A percentile compares a stretch with the other conserved stretches of the same genome.
phyloP scores from a whole-genome alignment of 2,329 filamentous ascomycete genomes.

The Erysiphe pulchra region DNA sequence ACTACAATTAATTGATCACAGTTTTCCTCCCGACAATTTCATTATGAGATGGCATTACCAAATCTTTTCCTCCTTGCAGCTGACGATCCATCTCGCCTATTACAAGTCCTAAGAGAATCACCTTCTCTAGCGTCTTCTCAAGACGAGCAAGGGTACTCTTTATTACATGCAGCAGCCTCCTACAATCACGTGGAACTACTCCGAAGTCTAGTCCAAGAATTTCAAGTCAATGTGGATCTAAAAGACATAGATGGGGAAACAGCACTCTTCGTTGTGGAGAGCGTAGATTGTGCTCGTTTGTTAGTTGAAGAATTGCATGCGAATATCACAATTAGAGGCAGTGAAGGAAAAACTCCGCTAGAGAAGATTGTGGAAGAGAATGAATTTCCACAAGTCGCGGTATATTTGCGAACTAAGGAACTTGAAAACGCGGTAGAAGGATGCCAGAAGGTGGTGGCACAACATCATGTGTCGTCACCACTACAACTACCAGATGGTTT shows the following conservation, averaged over 20 bases:
- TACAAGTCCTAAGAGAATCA: conserved; percentile 47
- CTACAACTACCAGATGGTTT: conserved; percentile 52
- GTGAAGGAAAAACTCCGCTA: conserved; percentile 52
- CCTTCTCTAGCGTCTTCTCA: conserved; percentile 54
- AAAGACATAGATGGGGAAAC: conserved; percentile 83
- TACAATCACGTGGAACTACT: conserved; percentile 73
- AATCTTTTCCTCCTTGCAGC: conserved; percentile 58
- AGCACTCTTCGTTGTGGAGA: conserved; percentile 81
- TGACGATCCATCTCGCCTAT: conserved; percentile 49
- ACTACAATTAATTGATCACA: no score
- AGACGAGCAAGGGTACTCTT: conserved; percentile 81
- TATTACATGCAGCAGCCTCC: conserved; percentile 77
- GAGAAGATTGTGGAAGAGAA: conserved; percentile 60
- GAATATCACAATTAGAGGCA: conserved; percentile 36
- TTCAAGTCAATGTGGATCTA: conserved; percentile 55
- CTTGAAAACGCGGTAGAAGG: conserved; percentile 11
- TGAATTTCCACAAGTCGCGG: conserved; percentile 49
- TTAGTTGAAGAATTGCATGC: conserved; percentile 64
- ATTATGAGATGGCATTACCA: conserved; percentile 1
- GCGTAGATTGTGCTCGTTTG: conserved; percentile 46
- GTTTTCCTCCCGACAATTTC: no score
- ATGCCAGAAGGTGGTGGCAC: conserved; percentile 7
- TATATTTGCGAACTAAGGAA: conserved; percentile 30
- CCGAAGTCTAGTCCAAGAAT: conserved; percentile 46
- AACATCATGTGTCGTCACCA: conserved; percentile 8